Evolutionary conservation across 768 basidiomycete species (phyloP), one percentile per base, ranked within the genome.

Genomic region (Russula griseocarnosa): DNA sequence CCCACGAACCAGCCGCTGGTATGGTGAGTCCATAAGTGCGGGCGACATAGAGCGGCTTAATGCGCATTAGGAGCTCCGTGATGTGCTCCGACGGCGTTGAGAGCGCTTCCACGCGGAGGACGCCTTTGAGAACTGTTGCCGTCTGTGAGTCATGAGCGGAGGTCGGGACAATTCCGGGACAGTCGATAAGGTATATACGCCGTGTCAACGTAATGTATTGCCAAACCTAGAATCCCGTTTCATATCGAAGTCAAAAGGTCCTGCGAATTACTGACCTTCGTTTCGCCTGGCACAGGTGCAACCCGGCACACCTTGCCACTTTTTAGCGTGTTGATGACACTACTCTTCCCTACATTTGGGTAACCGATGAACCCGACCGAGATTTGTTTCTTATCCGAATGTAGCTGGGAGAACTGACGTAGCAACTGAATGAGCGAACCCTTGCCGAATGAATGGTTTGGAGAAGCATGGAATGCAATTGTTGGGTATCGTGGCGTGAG

Each of bases 321-420:
- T 82, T 98, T 99, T 66, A 99, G 83, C 42, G 96, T 98, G 77
- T 99, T 98, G 77, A 99, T 99, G 63, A 99, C 92, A 73, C 88
- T 90, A 68, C 90, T 93, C 77, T 98, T 99, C 18, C 96, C 96
- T 65, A 97, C 94, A 73, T 99, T 99, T 9, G 97, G 96, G 76
- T 99, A 99, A 55, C 97, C 96, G 69, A 99, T 84, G 73, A 99
- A 92, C 16, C 96, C 96, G 68, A 99, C 94, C 22, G 93, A 96
- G 70, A 99, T 98, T 74, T 99, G 96, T 77, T 97, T 98, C 80
- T 97, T 98, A 79, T 99, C 97, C 13, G 93, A 92, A 76, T 98
- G 97, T 42, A 98, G 84, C 69, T 92, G 92, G 5, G 94, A 90
- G 75, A 99, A 99, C 73, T 98, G 97, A 30, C 97, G 85, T 52